Conservation (phyloP, 2,329 filamentous ascomycete species). For the Hirsutella minnesotensis region DNA sequence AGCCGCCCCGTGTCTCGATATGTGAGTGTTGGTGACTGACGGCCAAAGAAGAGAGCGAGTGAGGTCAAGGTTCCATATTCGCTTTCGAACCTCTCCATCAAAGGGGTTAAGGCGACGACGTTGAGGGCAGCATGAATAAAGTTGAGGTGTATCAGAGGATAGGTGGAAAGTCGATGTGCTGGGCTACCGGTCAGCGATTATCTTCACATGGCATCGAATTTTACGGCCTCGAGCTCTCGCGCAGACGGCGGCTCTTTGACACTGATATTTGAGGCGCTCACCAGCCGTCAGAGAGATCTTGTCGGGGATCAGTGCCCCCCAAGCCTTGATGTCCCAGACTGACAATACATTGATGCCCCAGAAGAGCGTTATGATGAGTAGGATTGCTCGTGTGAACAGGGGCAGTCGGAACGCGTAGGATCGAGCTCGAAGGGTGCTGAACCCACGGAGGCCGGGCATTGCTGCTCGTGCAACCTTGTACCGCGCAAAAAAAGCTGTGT, state of each 20-base stretch:
- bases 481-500: neutral
- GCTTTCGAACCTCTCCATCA: conserved; percentile 85
- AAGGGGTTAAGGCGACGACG: conserved; percentile 66
- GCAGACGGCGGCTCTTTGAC: too few species aligned
- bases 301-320: conserved; percentile 68
- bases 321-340: conserved; percentile 60
- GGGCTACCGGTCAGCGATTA: conserved; percentile 6
- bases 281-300: conserved; percentile 60
- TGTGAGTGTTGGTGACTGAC: conserved; percentile 41
- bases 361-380: conserved; percentile 46
- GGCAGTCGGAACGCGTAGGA: conserved; percentile 80
- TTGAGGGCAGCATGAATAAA: conserved; percentile 76
- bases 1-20: neutral
- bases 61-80: conserved; percentile 86
- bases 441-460: conserved; percentile 20
- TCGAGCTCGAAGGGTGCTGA: conserved; percentile 63
- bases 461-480: conserved; percentile 1
- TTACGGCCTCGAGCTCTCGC: too few species aligned
- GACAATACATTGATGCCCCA: conserved; percentile 60
- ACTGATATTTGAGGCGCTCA: too few species aligned
- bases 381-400: conserved; percentile 65
- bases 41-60: conserved; percentile 79
- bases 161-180: conserved; percentile 93
- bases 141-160: conserved; percentile 72
- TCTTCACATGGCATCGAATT: too few species aligned